Conservation (phyloP, 129 eudicot species). For the Dittrichia graveolens region DNA sequence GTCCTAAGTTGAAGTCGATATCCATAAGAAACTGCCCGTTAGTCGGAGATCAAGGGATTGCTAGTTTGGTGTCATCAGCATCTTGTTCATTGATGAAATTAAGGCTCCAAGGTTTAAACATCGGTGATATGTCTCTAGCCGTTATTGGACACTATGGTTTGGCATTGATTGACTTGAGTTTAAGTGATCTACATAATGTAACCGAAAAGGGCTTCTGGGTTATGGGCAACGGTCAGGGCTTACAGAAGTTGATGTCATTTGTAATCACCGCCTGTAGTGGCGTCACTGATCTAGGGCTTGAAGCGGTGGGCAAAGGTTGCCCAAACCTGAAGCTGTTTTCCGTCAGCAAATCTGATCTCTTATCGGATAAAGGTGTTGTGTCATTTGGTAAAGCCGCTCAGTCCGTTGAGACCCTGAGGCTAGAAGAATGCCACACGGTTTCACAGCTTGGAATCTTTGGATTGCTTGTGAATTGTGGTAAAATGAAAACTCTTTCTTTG, state of each 20-base stretch:
- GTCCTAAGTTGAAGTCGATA: conserved; percentile 59
- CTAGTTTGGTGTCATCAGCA: conserved; percentile 62
- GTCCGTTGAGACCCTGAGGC: conserved; percentile 54
- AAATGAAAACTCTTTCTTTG: conserved; percentile 62
- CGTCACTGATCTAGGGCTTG: conserved; percentile 72
- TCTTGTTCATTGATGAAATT: conserved; percentile 44
- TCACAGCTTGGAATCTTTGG: conserved; percentile 75
- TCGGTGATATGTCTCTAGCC: conserved; percentile 74
- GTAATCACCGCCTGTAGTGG: conserved; percentile 55
- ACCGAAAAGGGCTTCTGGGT: conserved; percentile 92
- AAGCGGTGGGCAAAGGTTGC: conserved; percentile 69
- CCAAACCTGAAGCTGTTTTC: conserved; percentile 60
- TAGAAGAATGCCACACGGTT: conserved; percentile 84
- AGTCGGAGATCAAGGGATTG: conserved; percentile 75
- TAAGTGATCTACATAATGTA: conserved; percentile 54
- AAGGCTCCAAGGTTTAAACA: conserved; percentile 52
- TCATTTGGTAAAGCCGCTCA: conserved; percentile 51
- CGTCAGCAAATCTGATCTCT: conserved; percentile 42
- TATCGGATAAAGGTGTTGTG: conserved; percentile 76
- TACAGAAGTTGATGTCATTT: conserved; percentile 59
- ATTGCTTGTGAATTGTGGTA: conserved; percentile 48
- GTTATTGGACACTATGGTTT: conserved; percentile 77
- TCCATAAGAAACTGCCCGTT: conserved; percentile 60
- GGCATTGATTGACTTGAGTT: conserved; percentile 54
- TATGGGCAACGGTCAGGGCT: conserved; percentile 80